These are phyloP conservation scores for Geranium rotundifolium DNA, from an alignment of 345 rosid species.

Conservation along the genomic window DNA sequence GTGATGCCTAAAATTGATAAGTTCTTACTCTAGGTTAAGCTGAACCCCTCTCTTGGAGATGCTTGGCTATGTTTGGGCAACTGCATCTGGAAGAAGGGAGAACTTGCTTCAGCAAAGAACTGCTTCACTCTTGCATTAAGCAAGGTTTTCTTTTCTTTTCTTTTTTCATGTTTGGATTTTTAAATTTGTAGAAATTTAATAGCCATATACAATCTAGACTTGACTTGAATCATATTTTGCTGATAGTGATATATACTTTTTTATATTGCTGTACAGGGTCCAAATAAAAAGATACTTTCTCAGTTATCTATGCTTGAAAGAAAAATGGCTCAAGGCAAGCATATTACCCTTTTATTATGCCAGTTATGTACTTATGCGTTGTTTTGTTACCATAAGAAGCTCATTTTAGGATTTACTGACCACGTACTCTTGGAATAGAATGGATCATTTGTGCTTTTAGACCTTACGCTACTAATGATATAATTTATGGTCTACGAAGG, in stretches of 20 bases:
- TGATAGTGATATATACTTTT: constrained; percentile 4
- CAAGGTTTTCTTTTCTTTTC: constrained; percentile 29
- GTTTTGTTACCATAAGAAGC: background rate
- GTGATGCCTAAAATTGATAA: constrained; percentile 9
- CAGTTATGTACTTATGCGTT: constrained; percentile 1
- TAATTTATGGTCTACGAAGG: too few species aligned
- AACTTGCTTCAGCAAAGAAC: constrained; percentile 50
- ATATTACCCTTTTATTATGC: background rate
- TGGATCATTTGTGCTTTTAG: background rate
- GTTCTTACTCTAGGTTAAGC: constrained; percentile 44
- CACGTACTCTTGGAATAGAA: background rate
- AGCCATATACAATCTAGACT: background rate
- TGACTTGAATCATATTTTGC: background rate
- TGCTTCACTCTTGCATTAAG: constrained; percentile 60
- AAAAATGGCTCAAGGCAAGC: constrained; percentile 62
- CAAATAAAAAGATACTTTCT: constrained; percentile 56
- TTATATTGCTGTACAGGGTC: constrained; percentile 29
- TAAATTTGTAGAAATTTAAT: too few species aligned
- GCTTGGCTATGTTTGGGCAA: constrained; percentile 68
- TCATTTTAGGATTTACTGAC: background rate
- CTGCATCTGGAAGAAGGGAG: constrained; percentile 80
- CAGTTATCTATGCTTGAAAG: constrained; percentile 71
- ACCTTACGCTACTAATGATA: background rate
- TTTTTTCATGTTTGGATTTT: background rate
- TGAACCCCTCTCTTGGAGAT: constrained; percentile 69